Percentiles rank a stretch among this genome's conserved stretches.
These are phyloP conservation scores for Umbilicus rupestris DNA, from an alignment of 164 flowering plant genomes.

Conservation along the genomic window DNA sequence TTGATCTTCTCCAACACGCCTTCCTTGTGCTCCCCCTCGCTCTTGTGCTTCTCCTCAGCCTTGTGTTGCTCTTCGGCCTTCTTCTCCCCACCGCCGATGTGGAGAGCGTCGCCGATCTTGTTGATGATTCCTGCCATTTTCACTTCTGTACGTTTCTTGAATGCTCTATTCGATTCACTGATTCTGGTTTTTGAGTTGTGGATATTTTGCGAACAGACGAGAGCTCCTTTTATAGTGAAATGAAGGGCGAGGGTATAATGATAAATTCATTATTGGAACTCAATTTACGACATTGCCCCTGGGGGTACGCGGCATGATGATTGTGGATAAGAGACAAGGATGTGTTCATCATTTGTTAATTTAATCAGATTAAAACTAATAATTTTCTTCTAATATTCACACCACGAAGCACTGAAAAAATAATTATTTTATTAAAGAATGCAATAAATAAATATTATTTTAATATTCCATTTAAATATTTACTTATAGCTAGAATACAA, in stretches of 20 bases:
- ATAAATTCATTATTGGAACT: neutral
- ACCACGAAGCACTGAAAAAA: too few relatives aligned
- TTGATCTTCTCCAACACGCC: slow-evolving; percentile 45
- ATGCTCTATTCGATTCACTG: neutral
- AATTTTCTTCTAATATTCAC: too few relatives aligned
- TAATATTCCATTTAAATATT: too few relatives aligned
- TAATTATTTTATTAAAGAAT: too few relatives aligned
- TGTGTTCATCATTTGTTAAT: too few relatives aligned
- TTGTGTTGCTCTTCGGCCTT: slow-evolving; percentile 19
- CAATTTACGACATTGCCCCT: neutral
- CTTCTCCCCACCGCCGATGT: slow-evolving; percentile 36
- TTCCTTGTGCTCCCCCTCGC: slow-evolving; percentile 17
- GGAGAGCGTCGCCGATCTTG: slow-evolving; percentile 51
- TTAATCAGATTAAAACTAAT: too few relatives aligned
- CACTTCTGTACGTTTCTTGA: neutral
- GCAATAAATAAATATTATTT: too few relatives aligned
- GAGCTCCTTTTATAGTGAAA: too few relatives aligned
- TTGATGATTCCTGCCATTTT: slow-evolving; percentile 51
- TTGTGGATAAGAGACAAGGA: neutral
- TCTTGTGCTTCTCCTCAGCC: slow-evolving; percentile 12
- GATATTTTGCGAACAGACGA: neutral
- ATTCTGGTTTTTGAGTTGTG: neutral
- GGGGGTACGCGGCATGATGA: neutral
- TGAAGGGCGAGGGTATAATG: neutral
- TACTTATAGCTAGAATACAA: too few relatives aligned